These are phyloP conservation scores for Lachancea sp. DNA, from an alignment of 805 yeast species.

Conservation along the genomic window DNA sequence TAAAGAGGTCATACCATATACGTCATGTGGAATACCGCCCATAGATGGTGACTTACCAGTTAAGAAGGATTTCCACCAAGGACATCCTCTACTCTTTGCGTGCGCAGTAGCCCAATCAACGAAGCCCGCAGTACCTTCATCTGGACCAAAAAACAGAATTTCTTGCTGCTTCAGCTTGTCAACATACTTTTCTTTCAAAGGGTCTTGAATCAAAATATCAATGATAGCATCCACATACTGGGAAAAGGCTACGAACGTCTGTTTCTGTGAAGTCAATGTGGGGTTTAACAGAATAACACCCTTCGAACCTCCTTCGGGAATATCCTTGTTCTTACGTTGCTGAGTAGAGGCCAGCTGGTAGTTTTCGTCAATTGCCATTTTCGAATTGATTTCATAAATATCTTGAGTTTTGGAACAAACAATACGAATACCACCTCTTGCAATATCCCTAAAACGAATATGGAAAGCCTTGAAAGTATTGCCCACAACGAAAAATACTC, in stretches of 20 bases:
- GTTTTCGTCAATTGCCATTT: constrained; percentile 91
- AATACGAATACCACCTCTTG: constrained; percentile 96
- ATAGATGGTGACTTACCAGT: constrained; percentile 88
- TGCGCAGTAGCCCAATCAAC: constrained; percentile 97
- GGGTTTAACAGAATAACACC: constrained; percentile 89
- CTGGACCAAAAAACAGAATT: constrained; percentile 97
- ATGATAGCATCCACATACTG: constrained; percentile 89
- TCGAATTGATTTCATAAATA: constrained; percentile 75
- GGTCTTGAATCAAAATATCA: constrained; percentile 76
- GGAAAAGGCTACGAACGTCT: constrained; percentile 78
- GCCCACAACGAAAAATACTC: constrained; percentile 93
- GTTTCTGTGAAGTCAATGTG: constrained; percentile 60
- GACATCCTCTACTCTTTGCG: constrained; percentile 86
- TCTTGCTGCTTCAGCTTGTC: constrained; percentile 81
- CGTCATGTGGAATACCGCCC: constrained; percentile 98
- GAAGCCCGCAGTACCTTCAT: constrained; percentile 93
- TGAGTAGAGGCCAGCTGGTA: constrained; percentile 94
- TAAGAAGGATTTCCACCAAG: constrained; percentile 97
- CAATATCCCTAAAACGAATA: constrained; percentile 91
- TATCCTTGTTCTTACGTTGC: constrained; percentile 94
- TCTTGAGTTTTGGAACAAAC: constrained; percentile 82
- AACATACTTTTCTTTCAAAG: constrained; percentile 74
- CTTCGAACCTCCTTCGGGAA: constrained; percentile 98
- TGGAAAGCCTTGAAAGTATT: constrained; percentile 97
- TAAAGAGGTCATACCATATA: constrained; percentile 94